Base-by-base conservation (phyloP, 1,139 yeast species). In the Yamadazyma atlantica region DNA sequence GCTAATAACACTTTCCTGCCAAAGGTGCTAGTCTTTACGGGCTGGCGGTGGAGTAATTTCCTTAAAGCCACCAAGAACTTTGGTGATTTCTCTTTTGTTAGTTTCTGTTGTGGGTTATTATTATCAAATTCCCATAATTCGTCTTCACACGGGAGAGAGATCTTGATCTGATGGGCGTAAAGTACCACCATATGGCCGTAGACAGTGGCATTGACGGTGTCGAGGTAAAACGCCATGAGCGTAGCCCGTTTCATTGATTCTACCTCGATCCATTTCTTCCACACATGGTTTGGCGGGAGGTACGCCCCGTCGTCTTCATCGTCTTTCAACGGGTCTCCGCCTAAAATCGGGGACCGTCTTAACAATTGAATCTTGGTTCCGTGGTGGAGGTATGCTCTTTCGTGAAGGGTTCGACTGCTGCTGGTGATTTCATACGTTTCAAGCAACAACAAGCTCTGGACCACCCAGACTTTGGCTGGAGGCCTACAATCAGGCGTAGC, bases 301-400 rank as follows among this genome's bases (percentile, higher is more conserved):
- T 32, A 36, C 2, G 44, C 46, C 6, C 40, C 48, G 13, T 53
- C 54, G 7, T 50, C 56, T n/a, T 40, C 45, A 29, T 48, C 52
- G 17, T 49, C 54, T 34, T 53, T 57, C 35, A 64, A 46, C 0
- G 85, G 84, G 46, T 78, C 80, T 1, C 85, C 85, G 10, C 84
- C 85, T 25, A 84, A 55, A 2, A 82, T 74, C 0, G 90, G 85
- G 5, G 84, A 78, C 48, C 92, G 66, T 44, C 90, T 63, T 26
- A 85, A 60, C 25, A 85, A 57, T 56, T 85, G 92, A 28, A 83
- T 75, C 3, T 85, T 80, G 0, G 87, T 75, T 3, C 87, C 90
- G 54, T 83, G 90, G 48, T 85, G 88, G 7, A 85, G 64, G 50
- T 78, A 82, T 0, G 85, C 84, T 33, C 94, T 58, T 51, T 84